Base-by-base conservation (phyloP, 208 protist species). In the Blechomonas ayalai region DNA sequence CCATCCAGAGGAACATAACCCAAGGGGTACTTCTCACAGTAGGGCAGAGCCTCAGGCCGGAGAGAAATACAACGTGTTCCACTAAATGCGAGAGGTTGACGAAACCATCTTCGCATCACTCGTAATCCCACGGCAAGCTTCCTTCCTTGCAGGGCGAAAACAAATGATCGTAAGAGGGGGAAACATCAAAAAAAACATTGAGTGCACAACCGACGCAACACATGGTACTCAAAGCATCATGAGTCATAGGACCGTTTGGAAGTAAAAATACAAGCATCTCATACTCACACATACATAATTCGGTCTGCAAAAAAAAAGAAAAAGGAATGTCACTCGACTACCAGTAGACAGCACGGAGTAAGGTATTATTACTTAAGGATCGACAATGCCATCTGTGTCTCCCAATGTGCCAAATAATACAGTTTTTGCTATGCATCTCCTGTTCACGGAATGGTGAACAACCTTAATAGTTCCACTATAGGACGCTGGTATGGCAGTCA, bases 1-100 rank as follows among this genome's bases (percentile, higher is more conserved):
- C 82, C 85, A 37, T 88, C 75, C 27, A 94, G 46, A 10, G 85
- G 78, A 1, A 90, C 73, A 38, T 82, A 94, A 1, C 85, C 85
- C 8, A 80, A 49, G 23, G 85, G 85, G 51, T 83, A 92, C 31
- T 42, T 47, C 16, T 51, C 3, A 13, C 54, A 41, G 39, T 55
- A 29, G 12, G 53, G 41, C 12, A 54, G 60, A 27, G 49, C 54
- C 24, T 69, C 62, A 19, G 55, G 54, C 25, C 62, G 52, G n/a
- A 69, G 36, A 34, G 48, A 51, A 20, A 69, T 29, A 18, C 4
- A n/a, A 27, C 62, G 53, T 18, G 10, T 25, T 36, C 12, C 43
- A 16, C 27, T 25, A 2, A 41, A 15, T 28, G 49, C 35, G 20
- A 2, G 13, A 20, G 40, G 52, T 35, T 12, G 8, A 27, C 43